A percentile compares a stretch with the other conserved stretches of the same genome.
Conservation (phyloP, 352 stramenopile genomes). For the Phytophthora constricta region DNA sequence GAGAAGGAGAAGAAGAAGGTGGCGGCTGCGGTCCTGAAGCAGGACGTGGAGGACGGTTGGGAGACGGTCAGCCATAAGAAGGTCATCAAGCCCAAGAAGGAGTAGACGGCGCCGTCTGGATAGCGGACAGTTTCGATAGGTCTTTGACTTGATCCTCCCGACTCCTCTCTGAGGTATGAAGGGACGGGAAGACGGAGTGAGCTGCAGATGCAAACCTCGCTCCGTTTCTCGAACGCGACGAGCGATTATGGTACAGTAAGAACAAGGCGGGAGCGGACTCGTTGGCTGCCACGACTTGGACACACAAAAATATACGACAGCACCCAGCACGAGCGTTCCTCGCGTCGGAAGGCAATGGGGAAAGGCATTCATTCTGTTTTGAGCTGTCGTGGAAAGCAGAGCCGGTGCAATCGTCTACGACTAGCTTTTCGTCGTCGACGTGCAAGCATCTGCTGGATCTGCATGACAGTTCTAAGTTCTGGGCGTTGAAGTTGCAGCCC, state of each 20-base stretch:
- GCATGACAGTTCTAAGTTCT: not conserved
- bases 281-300: conserved; percentile 1
- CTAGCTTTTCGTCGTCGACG: not conserved
- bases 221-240: conserved; percentile 30
- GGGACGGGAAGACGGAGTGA: conserved; percentile 15
- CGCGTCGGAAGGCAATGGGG: not conserved
- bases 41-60: conserved; percentile 82
- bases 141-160: conserved; percentile 18
- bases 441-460: conserved; percentile 12
- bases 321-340: conserved; percentile 6
- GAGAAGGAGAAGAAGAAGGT: conserved; percentile 63
- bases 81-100: conserved; percentile 62
- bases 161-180: conserved; percentile 6
- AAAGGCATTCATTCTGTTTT: conserved; percentile 17
- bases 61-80: conserved; percentile 80
- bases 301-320: conserved; percentile 36
- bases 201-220: conserved; percentile 1
- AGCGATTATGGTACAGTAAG: conserved; percentile 43
- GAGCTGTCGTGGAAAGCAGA: conserved; percentile 6
- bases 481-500: not conserved
- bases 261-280: conserved; percentile 11
- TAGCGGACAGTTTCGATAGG: conserved; percentile 21
- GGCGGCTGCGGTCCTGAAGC: conserved; percentile 50
- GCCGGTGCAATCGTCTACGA: not conserved
- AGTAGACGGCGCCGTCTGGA: conserved; percentile 42